Evolutionary conservation across 306 rosid species (phyloP), one percentile per base, ranked within the genome.

Genomic region (Coriaria nepalensis): DNA sequence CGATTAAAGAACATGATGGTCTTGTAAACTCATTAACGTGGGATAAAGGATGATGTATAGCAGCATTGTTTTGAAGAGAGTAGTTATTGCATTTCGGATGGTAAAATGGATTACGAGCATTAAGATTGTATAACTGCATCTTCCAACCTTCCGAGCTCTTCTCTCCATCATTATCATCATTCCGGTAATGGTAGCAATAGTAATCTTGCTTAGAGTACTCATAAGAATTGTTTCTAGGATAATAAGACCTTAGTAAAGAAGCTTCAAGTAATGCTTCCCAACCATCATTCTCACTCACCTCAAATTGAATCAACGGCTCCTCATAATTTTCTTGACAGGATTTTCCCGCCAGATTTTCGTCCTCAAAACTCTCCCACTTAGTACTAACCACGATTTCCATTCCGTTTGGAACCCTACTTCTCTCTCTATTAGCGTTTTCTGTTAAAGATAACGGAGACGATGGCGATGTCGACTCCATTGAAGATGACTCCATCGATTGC

Each of bases 221-320:
- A 47, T 29, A 29, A 11, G 15, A 47, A 6, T 49, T 45, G 35
- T 45, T 39, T 42, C 6, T 41, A 2, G 62, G 40, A 33, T 57
- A 11, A 37, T 34, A 51, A 6, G 70, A 43, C 32, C 65, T 41
- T 41, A 33, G 51, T 13, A 67, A 8, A 20, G 96, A 87, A 61
- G 80, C 68, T 43, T 87, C 96, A 50, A 82, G 68, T 20, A 80
- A 43, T 35, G 62, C 64, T 68, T 82, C 87, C 96, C 93, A 73
- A 8, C 43, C 50, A 13, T 15, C 70, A 5, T 73, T 67, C 36
- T 33, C 65, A 8, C 29, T 33, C 12, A 33, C 53, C 29, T 57
- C 46, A 5, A 47, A 6, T 8, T 57, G 53, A 4, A 57, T 57
- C 49, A 47, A 14, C 12, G 37, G 34, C 60, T 59, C 53, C 56